Base-by-base conservation (phyloP, 2,329 filamentous ascomycete species). In the Coniochaeta sp. region DNA sequence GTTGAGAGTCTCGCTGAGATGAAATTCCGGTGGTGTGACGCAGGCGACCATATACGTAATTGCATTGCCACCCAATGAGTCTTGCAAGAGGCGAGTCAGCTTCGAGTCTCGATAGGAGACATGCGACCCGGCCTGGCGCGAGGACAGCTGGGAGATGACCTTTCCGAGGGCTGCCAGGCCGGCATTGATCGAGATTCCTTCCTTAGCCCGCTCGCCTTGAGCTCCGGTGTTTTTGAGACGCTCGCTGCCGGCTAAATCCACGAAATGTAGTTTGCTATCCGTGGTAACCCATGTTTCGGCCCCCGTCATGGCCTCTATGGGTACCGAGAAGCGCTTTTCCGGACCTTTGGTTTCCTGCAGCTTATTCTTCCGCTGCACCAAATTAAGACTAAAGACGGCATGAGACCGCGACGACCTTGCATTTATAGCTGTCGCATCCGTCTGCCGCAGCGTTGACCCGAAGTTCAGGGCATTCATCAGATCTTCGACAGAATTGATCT, bases 31-130 rank as follows among this genome's bases (percentile, higher is more conserved):
- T 0, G 93, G 93, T 1, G 93, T 99, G 32, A 99, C 93, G 75
- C 95, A 99, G 9, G 95, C 95, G 76, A 99, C 95, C 95, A 99
- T 98, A 77, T 98, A 99, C 0, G 95, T 99, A 71, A 97, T 96
- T 38, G 95, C 95, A 71, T 96, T 98, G 4, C 95, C 95, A 60
- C 95, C 95, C 5, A 99, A 81, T 0, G 95, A 99, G 74, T 99
- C 95, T 78, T 99, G 95, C 19, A 99, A 84, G 26, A 99, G 81
- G 62, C 95, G 89, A 12, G 95, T 99, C 67, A 99, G 86, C 72
- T 92, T 93, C n/a, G 95, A 98, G 76, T 99, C 95, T 64, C 95
- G 91, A 73, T 99, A 99, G 1, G 95, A 99, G 60, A 99, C 93
- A 74, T 98, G 92, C 4, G 91, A 89, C 55, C 91, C 92, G 52